These are phyloP conservation scores for Agastache rugosa DNA, from an alignment of 257 asterid species.

Conservation along the genomic window DNA sequence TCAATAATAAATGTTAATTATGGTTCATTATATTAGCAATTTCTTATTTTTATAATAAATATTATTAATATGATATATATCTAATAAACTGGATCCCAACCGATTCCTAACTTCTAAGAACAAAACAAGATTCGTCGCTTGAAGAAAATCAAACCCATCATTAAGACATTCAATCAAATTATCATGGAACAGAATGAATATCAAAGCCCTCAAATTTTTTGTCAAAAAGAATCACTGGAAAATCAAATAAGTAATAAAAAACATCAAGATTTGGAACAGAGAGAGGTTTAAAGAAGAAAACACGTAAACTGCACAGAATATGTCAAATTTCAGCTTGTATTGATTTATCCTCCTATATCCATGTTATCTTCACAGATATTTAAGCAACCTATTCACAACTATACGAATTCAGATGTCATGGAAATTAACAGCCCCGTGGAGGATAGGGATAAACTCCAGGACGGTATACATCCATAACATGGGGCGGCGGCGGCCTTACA, in stretches of 20 bases:
- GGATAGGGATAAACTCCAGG: constrained; percentile 25
- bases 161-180: not conserved
- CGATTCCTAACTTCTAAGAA: too few relatives aligned
- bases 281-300: not conserved
- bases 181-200: too few relatives aligned
- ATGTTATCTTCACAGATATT: not conserved
- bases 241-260: too few relatives aligned
- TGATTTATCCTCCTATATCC: not conserved
- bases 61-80: too few relatives aligned
- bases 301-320: not conserved
- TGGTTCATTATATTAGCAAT: too few relatives aligned
- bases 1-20: too few relatives aligned
- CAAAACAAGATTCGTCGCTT: too few relatives aligned
- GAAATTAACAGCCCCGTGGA: constrained; percentile 12
- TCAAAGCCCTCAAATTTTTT: too few relatives aligned
- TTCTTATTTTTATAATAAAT: too few relatives aligned
- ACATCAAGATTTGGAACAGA: not conserved
- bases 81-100: too few relatives aligned
- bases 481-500: not conserved
- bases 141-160: not conserved
- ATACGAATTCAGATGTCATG: not conserved
- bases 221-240: not conserved
- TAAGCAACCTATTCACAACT: not conserved
- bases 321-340: not conserved
- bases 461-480: not conserved